Conservation (phyloP, 2,329 filamentous ascomycete genomes). For the Aspergillus pseudoterreus region DNA sequence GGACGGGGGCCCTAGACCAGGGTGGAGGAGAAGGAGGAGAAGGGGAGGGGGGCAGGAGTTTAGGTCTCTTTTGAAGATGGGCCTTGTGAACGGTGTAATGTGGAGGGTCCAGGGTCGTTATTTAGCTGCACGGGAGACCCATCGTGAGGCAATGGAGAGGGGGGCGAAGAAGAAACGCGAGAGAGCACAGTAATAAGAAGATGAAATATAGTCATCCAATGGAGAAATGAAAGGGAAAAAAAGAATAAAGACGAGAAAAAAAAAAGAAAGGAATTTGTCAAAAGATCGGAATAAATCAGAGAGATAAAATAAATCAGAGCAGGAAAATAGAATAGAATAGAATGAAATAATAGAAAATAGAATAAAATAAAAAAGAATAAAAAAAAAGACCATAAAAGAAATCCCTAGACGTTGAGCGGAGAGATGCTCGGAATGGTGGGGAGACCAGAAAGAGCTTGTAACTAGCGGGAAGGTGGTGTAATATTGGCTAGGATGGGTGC, state of each 20-base stretch:
- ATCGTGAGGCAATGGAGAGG: conserved; percentile 12
- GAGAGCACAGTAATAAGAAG: background rate
- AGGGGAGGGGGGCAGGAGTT: conserved; percentile 1
- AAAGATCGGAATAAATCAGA: conserved; percentile 8
- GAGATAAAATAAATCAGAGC: conserved; percentile 10
- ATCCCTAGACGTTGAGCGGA: conserved; percentile 12
- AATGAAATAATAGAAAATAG: conserved; percentile 12
- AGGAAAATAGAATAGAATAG: conserved; percentile 6
- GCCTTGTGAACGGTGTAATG: conserved; percentile 21
- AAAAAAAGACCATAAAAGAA: conserved; percentile 11
- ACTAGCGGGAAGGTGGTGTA: conserved; percentile 38
- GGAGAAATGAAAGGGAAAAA: background rate
- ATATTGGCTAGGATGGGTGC: conserved; percentile 36
- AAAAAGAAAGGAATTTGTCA: background rate
- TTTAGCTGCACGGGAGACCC: conserved; percentile 34
- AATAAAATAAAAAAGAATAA: conserved; percentile 11
- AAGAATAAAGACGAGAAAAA: background rate
- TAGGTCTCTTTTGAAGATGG: conserved; percentile 11
- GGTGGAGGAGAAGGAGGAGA: conserved; percentile 15
- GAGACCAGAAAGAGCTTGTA: conserved; percentile 32
- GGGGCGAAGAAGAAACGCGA: conserved; percentile 5
- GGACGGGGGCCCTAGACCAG: conserved; percentile 24
- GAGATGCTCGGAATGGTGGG: conserved; percentile 18
- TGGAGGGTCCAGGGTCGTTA: conserved; percentile 40
- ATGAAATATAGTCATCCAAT: background rate